Evolutionary conservation across 1,284 basidiomycete species (phyloP), one percentile per base, ranked within the genome.

Genomic region (Microbotryomycetes sp.): DNA sequence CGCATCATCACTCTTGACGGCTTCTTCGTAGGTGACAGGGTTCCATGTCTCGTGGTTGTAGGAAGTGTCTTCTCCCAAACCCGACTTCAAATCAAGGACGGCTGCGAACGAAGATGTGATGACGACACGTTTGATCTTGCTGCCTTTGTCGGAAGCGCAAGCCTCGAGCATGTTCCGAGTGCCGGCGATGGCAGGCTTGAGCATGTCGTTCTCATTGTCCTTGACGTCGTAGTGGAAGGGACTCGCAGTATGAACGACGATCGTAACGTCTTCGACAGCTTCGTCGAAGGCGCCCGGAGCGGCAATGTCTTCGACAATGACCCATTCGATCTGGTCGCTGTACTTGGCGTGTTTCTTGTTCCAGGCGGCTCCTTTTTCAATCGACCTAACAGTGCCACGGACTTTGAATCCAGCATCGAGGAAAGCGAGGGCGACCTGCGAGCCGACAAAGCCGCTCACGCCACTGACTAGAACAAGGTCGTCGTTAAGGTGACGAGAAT

Each of bases 11-110:
- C 81, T 78, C 63, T 80, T 75, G 69, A 81, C 78, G n/a, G 85
- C 77, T 51, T 80, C 76, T 24, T 78, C 72, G n/a, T 81, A 73
- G 3, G 81, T 78, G 45, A 78, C 76, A 7, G 81, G 73, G 76
- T 89, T 87, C 87, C 87, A 90, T 72, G 86, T 80, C n/a, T 71
- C 61, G 66, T 84, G 68, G 23, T 65, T 64, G 62, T 62, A 72
- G 55, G 31, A 4, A 26, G 48, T 31, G 18, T 21, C 35, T 4
- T 31, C 49, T 7, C 72, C 28, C 30, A 61, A 51, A 3, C 47
- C 15, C 78, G 78, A 13, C 18, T 72, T 59, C 3, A 74, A 63
- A 47, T 77, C 74, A 45, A 81, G 63, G 59, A 85, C 74, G 3
- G 83, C 75, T 0, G 81, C 82, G 48, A 76, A 78, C 0, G 86